phyloP scores from a whole-genome alignment of 2,329 filamentous ascomycete genomes.

The Penicillium griseofulvum region DNA sequence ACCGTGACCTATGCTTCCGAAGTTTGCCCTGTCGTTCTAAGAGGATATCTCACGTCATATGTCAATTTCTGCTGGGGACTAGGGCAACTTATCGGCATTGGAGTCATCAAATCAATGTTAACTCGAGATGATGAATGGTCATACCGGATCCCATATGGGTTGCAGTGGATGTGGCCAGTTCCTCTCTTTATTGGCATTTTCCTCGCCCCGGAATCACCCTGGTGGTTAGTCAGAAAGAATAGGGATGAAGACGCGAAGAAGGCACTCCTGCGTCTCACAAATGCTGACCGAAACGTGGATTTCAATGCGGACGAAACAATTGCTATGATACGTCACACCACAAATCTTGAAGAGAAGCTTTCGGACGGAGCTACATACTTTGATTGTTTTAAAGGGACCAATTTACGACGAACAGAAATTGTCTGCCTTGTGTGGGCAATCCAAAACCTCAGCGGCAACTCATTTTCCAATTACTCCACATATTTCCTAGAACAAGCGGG shows the following conservation, averaged over 20 bases:
- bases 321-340: conserved; percentile 11
- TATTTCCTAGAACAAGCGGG: conserved; percentile 38
- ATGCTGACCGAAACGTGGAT: conserved; percentile 16
- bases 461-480: conserved; percentile 33
- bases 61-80: conserved; percentile 38
- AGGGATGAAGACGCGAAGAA: conserved; percentile 11
- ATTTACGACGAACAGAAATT: conserved; percentile 8
- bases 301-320: conserved; percentile 16
- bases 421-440: conserved; percentile 7
- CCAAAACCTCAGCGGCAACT: conserved; percentile 33
- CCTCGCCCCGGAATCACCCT: conserved; percentile 19
- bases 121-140: conserved; percentile 29
- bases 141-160: conserved; percentile 33
- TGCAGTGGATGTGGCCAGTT: conserved; percentile 19
- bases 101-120: conserved; percentile 28
- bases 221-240: conserved; percentile 17
- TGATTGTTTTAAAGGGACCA: conserved; percentile 7
- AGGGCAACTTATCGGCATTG: conserved; percentile 13
- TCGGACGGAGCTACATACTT: conserved; percentile 1
- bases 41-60: conserved; percentile 30
- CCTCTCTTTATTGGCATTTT: conserved; percentile 17
- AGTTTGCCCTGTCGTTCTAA: conserved; percentile 16
- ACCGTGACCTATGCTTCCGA: conserved; percentile 20
- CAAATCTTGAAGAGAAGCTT: conserved; percentile 5
- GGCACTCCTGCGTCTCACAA: conserved; percentile 21